A percentile compares a stretch with the other conserved stretches of the same genome.
phyloP scores from a whole-genome alignment of 257 asterid species.

The Echium plantagineum region DNA sequence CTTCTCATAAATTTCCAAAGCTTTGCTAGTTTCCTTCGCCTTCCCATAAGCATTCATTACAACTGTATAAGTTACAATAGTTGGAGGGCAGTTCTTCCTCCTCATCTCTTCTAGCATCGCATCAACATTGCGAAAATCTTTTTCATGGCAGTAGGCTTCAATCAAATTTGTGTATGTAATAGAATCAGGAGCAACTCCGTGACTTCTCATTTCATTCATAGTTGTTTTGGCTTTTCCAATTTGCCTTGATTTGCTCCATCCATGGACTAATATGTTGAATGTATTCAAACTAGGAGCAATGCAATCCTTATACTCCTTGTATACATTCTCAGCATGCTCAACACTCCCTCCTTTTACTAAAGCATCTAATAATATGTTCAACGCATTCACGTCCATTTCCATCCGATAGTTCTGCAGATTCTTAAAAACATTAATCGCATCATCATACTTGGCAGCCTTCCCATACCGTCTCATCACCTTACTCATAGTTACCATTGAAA shows the following conservation, averaged over 20 bases:
- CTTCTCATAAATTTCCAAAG: conserved; percentile 52
- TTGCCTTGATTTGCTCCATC: conserved; percentile 78
- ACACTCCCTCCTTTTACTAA: conserved; percentile 62
- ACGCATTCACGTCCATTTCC: conserved; percentile 23
- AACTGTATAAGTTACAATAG: conserved; percentile 53
- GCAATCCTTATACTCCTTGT: conserved; percentile 27
- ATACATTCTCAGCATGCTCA: conserved; percentile 59
- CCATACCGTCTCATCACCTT: conserved; percentile 59
- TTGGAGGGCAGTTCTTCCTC: conserved; percentile 40
- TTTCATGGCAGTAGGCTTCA: conserved; percentile 57
- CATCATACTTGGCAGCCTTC: conserved; percentile 55
- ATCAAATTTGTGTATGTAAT: conserved; percentile 54
- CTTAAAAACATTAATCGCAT: conserved; percentile 44
- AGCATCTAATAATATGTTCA: conserved; percentile 50
- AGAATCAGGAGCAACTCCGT: conserved; percentile 44
- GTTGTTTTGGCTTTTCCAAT: conserved; percentile 45
- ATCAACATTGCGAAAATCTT: conserved; percentile 67
- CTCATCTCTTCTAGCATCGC: conserved; percentile 46
- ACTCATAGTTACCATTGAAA: conserved; percentile 46
- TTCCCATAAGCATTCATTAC: conserved; percentile 46
- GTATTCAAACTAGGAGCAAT: conserved; percentile 39
- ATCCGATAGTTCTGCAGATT: conserved; percentile 37
- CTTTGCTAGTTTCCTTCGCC: conserved; percentile 56
- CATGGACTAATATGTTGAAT: conserved; percentile 61
- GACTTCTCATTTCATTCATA: conserved; percentile 42